These are phyloP conservation scores for Irpex sp. DNA, from an alignment of 1,284 basidiomycete species.

Conservation along the genomic window DNA sequence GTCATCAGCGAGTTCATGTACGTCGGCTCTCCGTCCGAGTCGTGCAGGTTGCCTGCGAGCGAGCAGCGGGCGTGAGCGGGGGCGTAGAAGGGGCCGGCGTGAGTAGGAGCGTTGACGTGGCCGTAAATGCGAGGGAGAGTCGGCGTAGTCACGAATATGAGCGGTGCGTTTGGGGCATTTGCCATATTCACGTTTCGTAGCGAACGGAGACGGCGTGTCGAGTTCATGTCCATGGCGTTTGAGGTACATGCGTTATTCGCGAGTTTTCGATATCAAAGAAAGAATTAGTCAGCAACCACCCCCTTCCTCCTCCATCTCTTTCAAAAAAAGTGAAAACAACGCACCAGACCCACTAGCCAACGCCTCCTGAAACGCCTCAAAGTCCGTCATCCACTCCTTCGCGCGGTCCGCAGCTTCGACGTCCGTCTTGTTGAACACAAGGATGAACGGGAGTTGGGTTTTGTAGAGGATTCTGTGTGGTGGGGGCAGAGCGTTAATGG, in stretches of 20 bases:
- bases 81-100: no score
- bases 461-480: constrained; percentile 89
- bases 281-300: no score
- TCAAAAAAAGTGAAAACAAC: no score
- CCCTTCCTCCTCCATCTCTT: no score
- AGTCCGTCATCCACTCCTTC: constrained; percentile 97
- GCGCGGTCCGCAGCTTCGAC: constrained; percentile 88
- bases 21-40: constrained; percentile 86
- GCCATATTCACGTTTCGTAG: no score
- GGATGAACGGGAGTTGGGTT: constrained; percentile 92
- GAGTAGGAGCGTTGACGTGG: background rate
- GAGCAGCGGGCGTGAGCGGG: constrained; percentile 38
- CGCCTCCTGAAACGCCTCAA: constrained; percentile 74
- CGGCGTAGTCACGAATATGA: no score
- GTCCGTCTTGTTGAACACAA: constrained; percentile 99
- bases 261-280: no score
- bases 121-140: background rate
- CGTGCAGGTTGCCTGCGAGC: constrained; percentile 38
- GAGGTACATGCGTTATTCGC: no score
- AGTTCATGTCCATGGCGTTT: no score
- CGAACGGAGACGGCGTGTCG: no score
- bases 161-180: no score
- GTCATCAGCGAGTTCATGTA: constrained; percentile 99
- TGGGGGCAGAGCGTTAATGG: background rate
- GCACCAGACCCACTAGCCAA: background rate